These are phyloP conservation scores for Collybia sp. DNA, from an alignment of 768 basidiomycete genomes.

Conservation along the genomic window DNA sequence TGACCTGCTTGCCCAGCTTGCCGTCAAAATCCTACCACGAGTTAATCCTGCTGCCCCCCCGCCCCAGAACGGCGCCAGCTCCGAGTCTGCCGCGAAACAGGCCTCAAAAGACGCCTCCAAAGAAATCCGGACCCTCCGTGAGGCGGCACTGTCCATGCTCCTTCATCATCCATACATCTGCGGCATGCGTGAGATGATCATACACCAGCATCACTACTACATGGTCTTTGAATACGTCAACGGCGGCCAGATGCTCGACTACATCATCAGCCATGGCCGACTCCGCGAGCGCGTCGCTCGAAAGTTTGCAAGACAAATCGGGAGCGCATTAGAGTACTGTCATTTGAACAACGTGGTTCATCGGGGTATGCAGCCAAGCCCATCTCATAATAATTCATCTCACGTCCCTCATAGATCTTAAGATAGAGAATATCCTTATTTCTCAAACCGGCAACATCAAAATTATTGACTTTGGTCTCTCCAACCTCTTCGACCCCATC, in stretches of 20 bases:
- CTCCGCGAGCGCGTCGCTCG: conserved; percentile 92
- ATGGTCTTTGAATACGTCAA: conserved; percentile 99
- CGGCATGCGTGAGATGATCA: conserved; percentile 98
- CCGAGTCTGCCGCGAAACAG: conserved; percentile 62
- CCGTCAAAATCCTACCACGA: conserved; percentile 98
- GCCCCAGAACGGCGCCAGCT: conserved; percentile 35
- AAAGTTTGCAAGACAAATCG: conserved; percentile 97
- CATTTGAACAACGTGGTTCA: conserved; percentile 98
- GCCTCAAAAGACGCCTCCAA: conserved; percentile 89
- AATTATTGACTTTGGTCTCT: conserved; percentile 98
- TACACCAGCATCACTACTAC: conserved; percentile 98
- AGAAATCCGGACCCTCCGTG: conserved; percentile 92
- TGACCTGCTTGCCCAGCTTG: conserved; percentile 51
- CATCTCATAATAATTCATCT: background rate
- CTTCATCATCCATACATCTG: conserved; percentile 99
- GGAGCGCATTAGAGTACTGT: conserved; percentile 93
- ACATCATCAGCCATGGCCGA: conserved; percentile 97
- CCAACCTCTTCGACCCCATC: conserved; percentile 87
- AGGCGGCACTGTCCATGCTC: conserved; percentile 92
- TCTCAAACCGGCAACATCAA: conserved; percentile 99
- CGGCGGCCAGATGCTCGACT: conserved; percentile 99
- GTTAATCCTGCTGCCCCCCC: conserved; percentile 58
- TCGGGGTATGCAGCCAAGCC: conserved; percentile 49
- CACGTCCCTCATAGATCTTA: conserved; percentile 58
- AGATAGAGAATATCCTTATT: conserved; percentile 99